Base-by-base conservation (phyloP, 2,329 filamentous ascomycete genomes). In the Penicillium thymicola region DNA sequence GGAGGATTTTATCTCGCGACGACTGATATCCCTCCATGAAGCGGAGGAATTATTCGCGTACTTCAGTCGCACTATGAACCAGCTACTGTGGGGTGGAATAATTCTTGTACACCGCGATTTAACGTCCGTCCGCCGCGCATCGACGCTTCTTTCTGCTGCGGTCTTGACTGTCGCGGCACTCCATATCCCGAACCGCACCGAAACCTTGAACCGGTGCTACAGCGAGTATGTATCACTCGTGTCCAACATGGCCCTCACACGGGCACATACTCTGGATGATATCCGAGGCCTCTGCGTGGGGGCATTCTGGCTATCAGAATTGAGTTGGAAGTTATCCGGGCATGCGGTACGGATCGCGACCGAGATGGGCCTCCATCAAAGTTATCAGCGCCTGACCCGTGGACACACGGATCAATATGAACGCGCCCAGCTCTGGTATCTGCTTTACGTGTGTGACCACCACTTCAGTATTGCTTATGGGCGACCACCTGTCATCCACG, bases 381-480 rank as follows among this genome's bases (percentile, higher is more conserved):
- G 77, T 54, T 82, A 79, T 55, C 76, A 78, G 44, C 80, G 79
- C 62, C 75, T 81, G 42, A 72, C 80, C 2, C 75, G 76, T 28
- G 79, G 80, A 0, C 75, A 78, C 34, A 70, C 61, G 8, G 76
- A 82, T 59, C 76, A 82, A 52, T 78, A 81, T 54, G 82, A 85
- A 55, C 79, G 80, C 36, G 78, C 84, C 4, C 76, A 85, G 21
- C 70, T 87, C 13, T 87, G 84, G 84, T 87, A 85, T 67, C 67
- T 85, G 34, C 70, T 86, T 0, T 88, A 87, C 63, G 83, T 86
- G 1, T 87, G 84, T 64, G 85, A 88, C 63, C 85, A 86, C 59
- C 85, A 88, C 67, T 82, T 87, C 28, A 84, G 82, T 18, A 86
- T 85, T 23, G 72, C 85, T 0, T 86, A 87, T 52, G 82, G 83